These are phyloP conservation scores for Chytriomyces hyalinus DNA, from an alignment of 192 early-diverging fungal genomes.

Conservation along the genomic window DNA sequence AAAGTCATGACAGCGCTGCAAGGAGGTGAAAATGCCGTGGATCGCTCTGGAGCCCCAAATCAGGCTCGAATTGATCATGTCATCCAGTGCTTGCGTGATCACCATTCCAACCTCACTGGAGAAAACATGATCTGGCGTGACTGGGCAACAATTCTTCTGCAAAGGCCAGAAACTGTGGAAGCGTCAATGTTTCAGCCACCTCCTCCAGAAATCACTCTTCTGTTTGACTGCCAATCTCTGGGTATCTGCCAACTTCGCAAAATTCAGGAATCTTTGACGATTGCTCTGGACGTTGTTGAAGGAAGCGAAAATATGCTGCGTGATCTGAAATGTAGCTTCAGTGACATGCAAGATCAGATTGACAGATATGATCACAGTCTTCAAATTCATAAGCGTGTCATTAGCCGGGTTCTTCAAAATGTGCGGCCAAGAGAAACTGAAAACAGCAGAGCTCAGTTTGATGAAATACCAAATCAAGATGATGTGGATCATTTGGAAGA, in stretches of 20 bases:
- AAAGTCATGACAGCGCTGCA: too few relatives aligned
- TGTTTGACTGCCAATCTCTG: constrained; percentile 5
- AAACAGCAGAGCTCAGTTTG: neutral
- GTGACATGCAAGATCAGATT: neutral
- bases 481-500: neutral
- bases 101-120: neutral
- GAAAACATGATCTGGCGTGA: too few relatives aligned
- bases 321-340: neutral
- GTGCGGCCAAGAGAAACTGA: neutral
- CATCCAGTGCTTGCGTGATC: neutral
- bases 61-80: neutral
- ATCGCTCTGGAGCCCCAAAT: neutral
- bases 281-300: constrained; percentile 3
- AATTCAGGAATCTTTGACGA: neutral
- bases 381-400: neutral
- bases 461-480: neutral
- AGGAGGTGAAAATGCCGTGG: neutral
- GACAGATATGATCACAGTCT: neutral
- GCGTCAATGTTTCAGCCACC: neutral
- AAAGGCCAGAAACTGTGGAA: too few relatives aligned
- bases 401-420: neutral
- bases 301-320: neutral
- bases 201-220: neutral
- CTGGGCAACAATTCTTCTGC: too few relatives aligned
- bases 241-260: neutral